These are phyloP conservation scores for Akanthomyces lecanii DNA, from an alignment of 2,329 filamentous ascomycete genomes.

Conservation along the genomic window DNA sequence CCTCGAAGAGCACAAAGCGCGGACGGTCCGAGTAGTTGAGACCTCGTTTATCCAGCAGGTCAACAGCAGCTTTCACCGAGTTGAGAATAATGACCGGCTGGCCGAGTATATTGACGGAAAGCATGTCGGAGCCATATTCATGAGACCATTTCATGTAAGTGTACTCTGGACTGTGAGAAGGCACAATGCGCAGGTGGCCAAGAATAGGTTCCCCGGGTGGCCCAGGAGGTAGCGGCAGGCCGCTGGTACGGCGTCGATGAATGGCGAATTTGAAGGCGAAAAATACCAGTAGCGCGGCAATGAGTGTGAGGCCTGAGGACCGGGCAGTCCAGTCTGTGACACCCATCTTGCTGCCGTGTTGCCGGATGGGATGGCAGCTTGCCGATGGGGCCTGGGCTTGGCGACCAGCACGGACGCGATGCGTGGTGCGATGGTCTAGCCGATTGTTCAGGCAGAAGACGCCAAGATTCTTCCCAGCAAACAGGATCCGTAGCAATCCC, in stretches of 20 bases:
- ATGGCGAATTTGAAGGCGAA: constrained; percentile 9
- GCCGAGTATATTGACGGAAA: constrained; percentile 32
- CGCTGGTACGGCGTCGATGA: constrained; percentile 7
- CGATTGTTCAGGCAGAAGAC: not conserved
- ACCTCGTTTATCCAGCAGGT: constrained; percentile 43
- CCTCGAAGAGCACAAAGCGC: constrained; percentile 39
- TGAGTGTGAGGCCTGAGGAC: not conserved
- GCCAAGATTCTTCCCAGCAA: not conserved
- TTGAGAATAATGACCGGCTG: constrained; percentile 40
- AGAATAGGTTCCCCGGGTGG: constrained; percentile 36
- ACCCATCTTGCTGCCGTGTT: not conserved
- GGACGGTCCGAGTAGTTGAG: constrained; percentile 43
- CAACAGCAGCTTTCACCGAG: constrained; percentile 37
- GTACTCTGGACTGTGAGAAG: constrained; percentile 29
- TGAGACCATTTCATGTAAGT: constrained; percentile 29
- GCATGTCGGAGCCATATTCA: constrained; percentile 47
- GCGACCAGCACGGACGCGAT: not conserved
- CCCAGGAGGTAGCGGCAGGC: constrained; percentile 28
- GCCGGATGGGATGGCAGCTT: not conserved
- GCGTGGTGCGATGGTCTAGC: not conserved
- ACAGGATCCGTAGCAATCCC: not conserved
- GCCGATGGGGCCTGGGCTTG: constrained; percentile 1
- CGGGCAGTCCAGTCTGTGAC: not conserved
- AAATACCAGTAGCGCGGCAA: constrained; percentile 6
- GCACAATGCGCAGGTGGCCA: constrained; percentile 42